Base-by-base conservation (phyloP, 345 rosid species). In the Bruguiera sexangula region DNA sequence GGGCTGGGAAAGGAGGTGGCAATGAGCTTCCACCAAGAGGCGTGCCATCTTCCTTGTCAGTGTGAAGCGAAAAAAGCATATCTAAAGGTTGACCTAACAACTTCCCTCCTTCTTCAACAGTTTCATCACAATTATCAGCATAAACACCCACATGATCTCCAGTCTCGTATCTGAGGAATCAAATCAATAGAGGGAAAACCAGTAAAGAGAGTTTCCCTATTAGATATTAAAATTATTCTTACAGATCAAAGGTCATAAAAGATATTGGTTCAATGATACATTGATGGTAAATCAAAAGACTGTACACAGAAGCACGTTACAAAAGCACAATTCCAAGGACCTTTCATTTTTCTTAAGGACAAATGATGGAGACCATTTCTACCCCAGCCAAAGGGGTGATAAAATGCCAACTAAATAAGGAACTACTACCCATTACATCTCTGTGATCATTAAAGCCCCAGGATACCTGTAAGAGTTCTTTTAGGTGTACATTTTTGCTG, bases 1-100 rank as follows among this genome's bases (percentile, higher is more conserved):
- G 97, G 72, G 84, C 85, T 73, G 90, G 85, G 84, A 91, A 91
- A 74, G 93, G 85, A 64, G 98, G 96, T 3, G 86, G 86, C 75
- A 88, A 80, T 9, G 90, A 84, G 78, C 95, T 77, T 73, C 91
- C 91, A 64, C 77, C 69, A 43, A 78, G 77, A 52, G 90, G 75
- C 55, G 88, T 78, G 46, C 97, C 98, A 76, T 91, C 96, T 73
- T 86, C 96, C 13, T 86, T 84, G 63, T 85, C 91, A 39, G 85
- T 63, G 66, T 89, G 95, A 68, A 94, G n/a, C 56, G 98, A 88
- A 79, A 94, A 94, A 62, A 82, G 65, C 36, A 85, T 69, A 81
- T 91, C 91, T 19, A 88, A 75, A 24, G 97, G 80, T 53, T 82
- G 86, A 66, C 85, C 95, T 74, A 94, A 80, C 75, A 91, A 77